Base-by-base conservation (phyloP, 345 rosid genomes). In the Carallia brachiata region DNA sequence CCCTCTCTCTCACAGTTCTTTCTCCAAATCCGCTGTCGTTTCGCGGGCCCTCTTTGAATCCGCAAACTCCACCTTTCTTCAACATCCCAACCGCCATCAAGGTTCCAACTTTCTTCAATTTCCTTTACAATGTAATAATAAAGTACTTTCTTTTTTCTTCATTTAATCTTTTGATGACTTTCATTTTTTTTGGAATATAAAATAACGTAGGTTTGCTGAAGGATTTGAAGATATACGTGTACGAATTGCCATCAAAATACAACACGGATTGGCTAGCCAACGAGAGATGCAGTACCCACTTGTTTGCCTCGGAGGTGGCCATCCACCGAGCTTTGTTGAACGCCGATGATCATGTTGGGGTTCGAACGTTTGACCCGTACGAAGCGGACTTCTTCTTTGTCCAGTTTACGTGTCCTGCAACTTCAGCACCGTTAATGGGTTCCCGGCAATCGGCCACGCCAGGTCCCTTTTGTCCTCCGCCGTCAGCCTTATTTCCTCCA, bases 271-370 rank as follows among this genome's bases (percentile, higher is more conserved):
- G 99, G 99, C 81, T 95, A 52, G 70, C 84, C 8, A 87, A 95
- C 79, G 86, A 88, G n/a, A 80, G 99, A 19, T 95, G 99, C 76
- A 83, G 85, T 79, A 89, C 57, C 76, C 99, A 92, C 58, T 79
- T 95, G 77, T 95, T 95, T 44, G 99, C 99, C 12, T 81, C 99
- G 2, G 99, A 95, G 82, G 99, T 95, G 9, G 97, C 98, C 13
- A 82, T 95, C 13, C 99, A 95, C 73, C 82, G 66, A 60, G 96
- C 98, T 0, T 19, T 87, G 4, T 73, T 84, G 36, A 73, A 55
- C 74, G 83, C 78, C 69, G 82, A 87, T 65, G 84, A 81, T 23
- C 23, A 23, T 1, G 72, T 2, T 44, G 50, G 50, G 50, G 50
- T 84, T 13, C 89, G 94, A 75, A 92, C 99, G 15, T 74, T 81